phyloP scores from a whole-genome alignment of 129 eudicot species.

The Heracleum sosnowskyi region DNA sequence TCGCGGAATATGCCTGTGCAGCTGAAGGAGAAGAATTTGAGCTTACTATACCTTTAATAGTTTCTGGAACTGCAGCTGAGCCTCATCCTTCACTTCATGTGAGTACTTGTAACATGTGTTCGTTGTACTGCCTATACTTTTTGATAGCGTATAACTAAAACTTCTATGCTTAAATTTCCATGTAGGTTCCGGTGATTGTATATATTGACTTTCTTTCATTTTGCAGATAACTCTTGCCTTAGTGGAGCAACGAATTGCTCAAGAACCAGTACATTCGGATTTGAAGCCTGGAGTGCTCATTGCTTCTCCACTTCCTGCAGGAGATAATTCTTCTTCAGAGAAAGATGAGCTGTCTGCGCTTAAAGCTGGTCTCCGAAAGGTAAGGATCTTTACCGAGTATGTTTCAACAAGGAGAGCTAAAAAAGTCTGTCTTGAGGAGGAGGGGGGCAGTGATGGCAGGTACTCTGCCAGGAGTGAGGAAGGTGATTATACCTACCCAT shows the following conservation, averaged over 20 bases:
- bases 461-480: slow-evolving; percentile 47
- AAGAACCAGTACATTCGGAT: slow-evolving; percentile 42
- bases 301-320: slow-evolving; percentile 40
- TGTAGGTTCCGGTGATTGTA: not conserved
- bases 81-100: slow-evolving; percentile 50
- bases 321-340: slow-evolving; percentile 44
- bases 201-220: not conserved
- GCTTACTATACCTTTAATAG: slow-evolving; percentile 50
- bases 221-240: slow-evolving; percentile 64
- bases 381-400: slow-evolving; percentile 66
- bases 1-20: slow-evolving; percentile 71
- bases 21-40: slow-evolving; percentile 50
- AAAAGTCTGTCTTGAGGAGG: slow-evolving; percentile 64
- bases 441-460: slow-evolving; percentile 60
- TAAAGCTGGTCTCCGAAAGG: slow-evolving; percentile 90
- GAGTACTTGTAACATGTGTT: slow-evolving; percentile 17
- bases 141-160: not conserved
- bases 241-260: slow-evolving; percentile 49
- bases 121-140: not conserved
- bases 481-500: slow-evolving; percentile 51
- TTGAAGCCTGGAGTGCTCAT: slow-evolving; percentile 38
- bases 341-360: slow-evolving; percentile 95
- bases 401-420: slow-evolving; percentile 73
- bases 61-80: slow-evolving; percentile 43
- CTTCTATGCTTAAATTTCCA: not conserved